Conservation (phyloP, 306 rosid genomes). For the Vicia sativa region DNA sequence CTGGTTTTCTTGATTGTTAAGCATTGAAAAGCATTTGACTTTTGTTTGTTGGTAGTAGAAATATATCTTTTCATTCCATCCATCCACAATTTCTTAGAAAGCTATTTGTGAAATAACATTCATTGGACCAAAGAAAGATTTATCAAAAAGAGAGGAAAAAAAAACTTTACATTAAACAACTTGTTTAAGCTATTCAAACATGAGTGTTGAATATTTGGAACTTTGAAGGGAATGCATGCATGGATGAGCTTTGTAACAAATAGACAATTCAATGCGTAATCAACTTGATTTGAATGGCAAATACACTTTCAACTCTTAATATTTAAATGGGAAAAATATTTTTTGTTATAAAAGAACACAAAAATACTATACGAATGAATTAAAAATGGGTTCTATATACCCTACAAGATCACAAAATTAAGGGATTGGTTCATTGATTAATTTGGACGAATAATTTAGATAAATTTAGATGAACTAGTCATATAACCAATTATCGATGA, state of each 20-base stretch:
- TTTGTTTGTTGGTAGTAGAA: conserved; percentile 41
- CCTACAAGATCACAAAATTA: too few species aligned
- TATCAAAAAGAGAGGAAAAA: not conserved
- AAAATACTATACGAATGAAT: conserved; percentile 10
- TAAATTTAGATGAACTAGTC: too few species aligned
- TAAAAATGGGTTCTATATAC: too few species aligned
- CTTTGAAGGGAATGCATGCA: conserved; percentile 29
- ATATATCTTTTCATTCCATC: conserved; percentile 44
- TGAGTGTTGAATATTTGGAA: conserved; percentile 2
- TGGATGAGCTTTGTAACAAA: conserved; percentile 38
- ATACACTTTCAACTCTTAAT: not conserved
- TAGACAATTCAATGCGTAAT: conserved; percentile 41
- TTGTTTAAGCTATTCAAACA: conserved; percentile 33
- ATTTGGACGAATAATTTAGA: too few species aligned
- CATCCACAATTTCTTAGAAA: conserved; percentile 41
- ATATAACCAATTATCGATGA: too few species aligned
- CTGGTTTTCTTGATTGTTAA: conserved; percentile 62
- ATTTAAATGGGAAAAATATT: not conserved
- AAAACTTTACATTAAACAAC: conserved; percentile 27
- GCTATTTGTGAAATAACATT: conserved; percentile 40
- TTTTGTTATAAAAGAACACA: not conserved
- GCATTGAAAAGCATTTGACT: conserved; percentile 52
- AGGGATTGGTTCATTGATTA: too few species aligned
- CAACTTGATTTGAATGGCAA: conserved; percentile 38
- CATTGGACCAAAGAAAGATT: conserved; percentile 24